phyloP scores from a whole-genome alignment of 768 basidiomycete genomes.

The Fomitopsis serialis region DNA sequence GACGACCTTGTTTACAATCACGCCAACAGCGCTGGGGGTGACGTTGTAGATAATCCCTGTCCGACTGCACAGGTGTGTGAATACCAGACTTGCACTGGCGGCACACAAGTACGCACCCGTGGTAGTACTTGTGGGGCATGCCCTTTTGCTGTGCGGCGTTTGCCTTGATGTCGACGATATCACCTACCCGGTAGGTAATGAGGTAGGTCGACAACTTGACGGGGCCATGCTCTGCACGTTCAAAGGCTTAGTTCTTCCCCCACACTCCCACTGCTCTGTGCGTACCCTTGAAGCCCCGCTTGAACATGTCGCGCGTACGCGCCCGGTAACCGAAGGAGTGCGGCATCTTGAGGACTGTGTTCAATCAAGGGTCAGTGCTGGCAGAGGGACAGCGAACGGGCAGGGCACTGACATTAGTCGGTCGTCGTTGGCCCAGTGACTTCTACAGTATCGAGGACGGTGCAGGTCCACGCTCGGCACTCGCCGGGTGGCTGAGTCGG shows the following conservation, averaged over 20 bases:
- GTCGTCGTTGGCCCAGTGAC: conserved; percentile 42
- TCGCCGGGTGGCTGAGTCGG: conserved; percentile 58
- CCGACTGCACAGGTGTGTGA: conserved; percentile 47
- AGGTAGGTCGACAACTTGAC: conserved; percentile 91
- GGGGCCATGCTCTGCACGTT: conserved; percentile 72
- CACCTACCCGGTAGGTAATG: conserved; percentile 89
- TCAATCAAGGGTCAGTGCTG: conserved; percentile 8
- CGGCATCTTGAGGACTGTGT: conserved; percentile 81
- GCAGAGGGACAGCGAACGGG: conserved; percentile 12
- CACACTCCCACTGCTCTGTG: conserved; percentile 9
- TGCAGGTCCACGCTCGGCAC: conserved; percentile 35
- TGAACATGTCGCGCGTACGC: conserved; percentile 99
- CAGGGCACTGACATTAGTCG: conserved; percentile 37
- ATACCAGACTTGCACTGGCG: neutral
- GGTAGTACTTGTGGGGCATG: conserved; percentile 99
- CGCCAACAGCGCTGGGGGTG: conserved; percentile 88
- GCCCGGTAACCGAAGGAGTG: conserved; percentile 99
- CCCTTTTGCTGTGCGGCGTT: conserved; percentile 99
- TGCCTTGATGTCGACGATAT: conserved; percentile 99
- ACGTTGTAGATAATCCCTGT: conserved; percentile 99
- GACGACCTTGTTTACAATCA: conserved; percentile 97
- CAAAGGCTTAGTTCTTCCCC: conserved; percentile 5
- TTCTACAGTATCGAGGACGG: conserved; percentile 40
- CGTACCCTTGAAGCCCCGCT: conserved; percentile 95
- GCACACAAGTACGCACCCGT: conserved; percentile 59